Conservation (phyloP, 1,139 yeast genomes). For the Kodamaea ohmeri region DNA sequence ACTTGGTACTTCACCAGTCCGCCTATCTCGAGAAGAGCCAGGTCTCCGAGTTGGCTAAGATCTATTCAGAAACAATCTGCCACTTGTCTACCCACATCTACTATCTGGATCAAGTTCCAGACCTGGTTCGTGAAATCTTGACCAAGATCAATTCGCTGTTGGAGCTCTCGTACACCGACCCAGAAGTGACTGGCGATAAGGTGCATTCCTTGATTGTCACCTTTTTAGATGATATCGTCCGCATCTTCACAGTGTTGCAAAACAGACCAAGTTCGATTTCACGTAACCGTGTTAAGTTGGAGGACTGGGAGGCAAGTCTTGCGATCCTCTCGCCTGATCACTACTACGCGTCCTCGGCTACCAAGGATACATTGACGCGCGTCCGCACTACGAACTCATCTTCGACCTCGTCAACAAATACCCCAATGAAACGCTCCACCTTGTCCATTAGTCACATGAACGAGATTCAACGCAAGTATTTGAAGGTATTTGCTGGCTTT, state of each 20-base stretch:
- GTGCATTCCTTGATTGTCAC: slow-evolving; percentile 28
- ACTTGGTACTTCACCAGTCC: slow-evolving; percentile 34
- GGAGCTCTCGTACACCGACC: slow-evolving; percentile 21
- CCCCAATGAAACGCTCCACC: slow-evolving; percentile 10
- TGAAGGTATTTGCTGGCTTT: slow-evolving; percentile 35
- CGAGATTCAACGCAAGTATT: slow-evolving; percentile 32
- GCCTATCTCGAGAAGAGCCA: slow-evolving; percentile 22
- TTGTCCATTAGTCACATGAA: slow-evolving; percentile 27
- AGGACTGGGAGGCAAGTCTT: slow-evolving; percentile 44
- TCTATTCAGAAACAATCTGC: slow-evolving; percentile 51
- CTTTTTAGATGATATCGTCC: slow-evolving; percentile 32
- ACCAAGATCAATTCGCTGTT: slow-evolving; percentile 37
- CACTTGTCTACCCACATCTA: slow-evolving; percentile 70
- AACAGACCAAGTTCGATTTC: slow-evolving; percentile 33
- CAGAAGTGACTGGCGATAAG: slow-evolving; percentile 15
- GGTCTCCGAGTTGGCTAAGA: slow-evolving; percentile 25
- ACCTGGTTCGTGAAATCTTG: slow-evolving; percentile 60
- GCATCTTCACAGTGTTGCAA: slow-evolving; percentile 32
- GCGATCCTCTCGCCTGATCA: slow-evolving; percentile 31
- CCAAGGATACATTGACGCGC: slow-evolving; percentile 3
- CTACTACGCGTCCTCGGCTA: slow-evolving; percentile 14
- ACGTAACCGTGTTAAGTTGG: slow-evolving; percentile 42
- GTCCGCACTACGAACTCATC: slow-evolving; percentile 1
- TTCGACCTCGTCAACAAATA: slow-evolving; percentile 3
- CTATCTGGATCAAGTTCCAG: slow-evolving; percentile 78